Conservation (phyloP, 192 early-diverging fungal species). For the Rhizoclosmatium sp. region DNA sequence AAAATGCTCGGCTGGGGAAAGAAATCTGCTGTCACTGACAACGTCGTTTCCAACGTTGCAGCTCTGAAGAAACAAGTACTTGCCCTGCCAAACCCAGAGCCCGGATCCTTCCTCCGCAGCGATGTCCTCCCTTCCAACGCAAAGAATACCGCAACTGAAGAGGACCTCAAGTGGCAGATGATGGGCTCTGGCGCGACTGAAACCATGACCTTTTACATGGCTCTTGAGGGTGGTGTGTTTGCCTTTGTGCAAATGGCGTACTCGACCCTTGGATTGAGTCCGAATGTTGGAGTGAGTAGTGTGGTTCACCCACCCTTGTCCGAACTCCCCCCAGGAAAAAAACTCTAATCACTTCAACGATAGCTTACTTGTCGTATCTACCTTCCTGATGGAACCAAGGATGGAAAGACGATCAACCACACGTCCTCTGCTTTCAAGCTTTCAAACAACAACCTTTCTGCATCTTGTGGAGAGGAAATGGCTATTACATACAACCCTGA, state of each 20-base stretch:
- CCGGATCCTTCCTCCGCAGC: background rate
- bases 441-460: slow-evolving; percentile 73
- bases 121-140: background rate
- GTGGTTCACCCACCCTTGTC: background rate
- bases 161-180: slow-evolving; percentile 43
- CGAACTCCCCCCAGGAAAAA: background rate
- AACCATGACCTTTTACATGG: slow-evolving; percentile 86
- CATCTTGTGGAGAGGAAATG: slow-evolving; percentile 72
- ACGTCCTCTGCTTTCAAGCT: slow-evolving; percentile 76
- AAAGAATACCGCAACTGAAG: slow-evolving; percentile 3
- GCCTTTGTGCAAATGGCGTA: slow-evolving; percentile 88
- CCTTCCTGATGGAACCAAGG: slow-evolving; percentile 63
- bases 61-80: background rate
- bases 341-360: slow-evolving; percentile 16
- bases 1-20: slow-evolving; percentile 2
- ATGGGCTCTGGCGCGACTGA: slow-evolving; percentile 68
- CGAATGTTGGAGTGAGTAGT: slow-evolving; percentile 26
- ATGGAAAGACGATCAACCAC: slow-evolving; percentile 69
- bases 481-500: slow-evolving; percentile 61
- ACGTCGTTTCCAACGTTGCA: background rate
- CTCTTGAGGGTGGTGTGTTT: slow-evolving; percentile 72
- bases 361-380: slow-evolving; percentile 70
- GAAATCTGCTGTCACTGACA: background rate
- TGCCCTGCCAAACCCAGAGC: slow-evolving; percentile 8
- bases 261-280: slow-evolving; percentile 67